These are phyloP conservation scores for Malus hybrid DNA, from an alignment of 331 rosid species.

Conservation along the genomic window DNA sequence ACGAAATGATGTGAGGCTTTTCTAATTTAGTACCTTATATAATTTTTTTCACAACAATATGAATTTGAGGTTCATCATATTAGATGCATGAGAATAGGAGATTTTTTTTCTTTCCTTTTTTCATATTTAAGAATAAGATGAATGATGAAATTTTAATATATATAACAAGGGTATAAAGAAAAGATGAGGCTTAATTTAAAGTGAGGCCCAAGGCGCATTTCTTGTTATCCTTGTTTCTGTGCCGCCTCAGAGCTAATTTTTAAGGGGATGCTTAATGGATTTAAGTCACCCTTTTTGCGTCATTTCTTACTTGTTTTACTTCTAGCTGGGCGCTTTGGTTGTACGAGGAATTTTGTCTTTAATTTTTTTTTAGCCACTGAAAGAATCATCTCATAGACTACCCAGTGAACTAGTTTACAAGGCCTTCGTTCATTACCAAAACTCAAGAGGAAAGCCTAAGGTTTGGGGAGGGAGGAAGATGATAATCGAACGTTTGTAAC, in stretches of 20 bases:
- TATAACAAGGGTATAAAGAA: no score
- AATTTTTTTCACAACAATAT: neutral
- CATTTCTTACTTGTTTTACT: no score
- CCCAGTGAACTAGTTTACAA: no score
- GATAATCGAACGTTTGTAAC: neutral
- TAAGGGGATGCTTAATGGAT: neutral
- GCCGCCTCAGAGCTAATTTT: neutral
- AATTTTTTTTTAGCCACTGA: no score
- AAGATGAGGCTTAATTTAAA: no score
- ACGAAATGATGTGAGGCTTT: neutral
- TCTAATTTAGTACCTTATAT: neutral
- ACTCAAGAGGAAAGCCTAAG: neutral
- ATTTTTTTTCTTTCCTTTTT: no score
- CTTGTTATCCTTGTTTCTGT: neutral
- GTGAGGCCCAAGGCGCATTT: neutral
- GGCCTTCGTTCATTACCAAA: no score
- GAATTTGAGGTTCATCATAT: neutral
- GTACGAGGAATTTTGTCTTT: no score
- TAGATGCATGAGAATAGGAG: neutral
- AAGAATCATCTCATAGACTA: no score
- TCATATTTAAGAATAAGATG: neutral
- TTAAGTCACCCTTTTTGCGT: neutral
- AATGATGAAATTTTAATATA: no score
- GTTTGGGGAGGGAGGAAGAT: neutral
- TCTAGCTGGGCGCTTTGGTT: no score